Evolutionary conservation across 2,329 filamentous ascomycete genomes (phyloP), one percentile per base, ranked within the genome.

Genomic region (Colletotrichum musae): DNA sequence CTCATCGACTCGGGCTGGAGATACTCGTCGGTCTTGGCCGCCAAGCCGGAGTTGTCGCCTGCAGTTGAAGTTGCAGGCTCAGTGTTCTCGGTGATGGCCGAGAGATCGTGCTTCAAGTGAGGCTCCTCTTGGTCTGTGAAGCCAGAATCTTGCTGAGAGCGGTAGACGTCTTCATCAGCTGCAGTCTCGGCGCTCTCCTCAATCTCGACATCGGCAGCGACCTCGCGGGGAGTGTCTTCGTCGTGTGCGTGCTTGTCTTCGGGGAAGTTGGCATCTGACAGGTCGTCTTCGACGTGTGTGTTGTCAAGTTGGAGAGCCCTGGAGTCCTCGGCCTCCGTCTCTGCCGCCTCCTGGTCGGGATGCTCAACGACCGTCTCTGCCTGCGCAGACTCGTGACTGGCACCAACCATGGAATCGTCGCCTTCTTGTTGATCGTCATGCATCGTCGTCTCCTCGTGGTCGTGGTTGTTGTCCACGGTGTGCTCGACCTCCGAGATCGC

Each of bases 61-160:
- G 16, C 56, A 5, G 36, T 9, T 6, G 56, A 66, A 5, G 62
- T 18, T 3, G 50, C 56, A 9, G 66, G 50, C 24, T 69, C 66
- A 6, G 56, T 61, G 45, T 60, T 18, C 26, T 69, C 62, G 7
- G 56, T 66, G 51, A 69, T 57, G 41, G 13, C 62, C 4, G 66
- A 66, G 4, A 69, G 43, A 5, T 65, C 54, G 9, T 50, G 48
- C 21, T 50, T 62, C 6, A 43, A 36, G 13, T 28, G 43, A 5
- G 41, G 32, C 16, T 18, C 51, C 18, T 63, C 32, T n/a, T 24
- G 32, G 6, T 60, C 50, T 3, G 56, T 41, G 24, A 54, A 47
- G 26, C 50, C 58, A 26, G n/a, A 32, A n/a, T 51, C 36, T 4
- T 63, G 51, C 6, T 43, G 43, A 5, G 24, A 43, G 15, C 36